These are phyloP conservation scores for Niebla homalea DNA, from an alignment of 495 filamentous ascomycete genomes.

Conservation along the genomic window DNA sequence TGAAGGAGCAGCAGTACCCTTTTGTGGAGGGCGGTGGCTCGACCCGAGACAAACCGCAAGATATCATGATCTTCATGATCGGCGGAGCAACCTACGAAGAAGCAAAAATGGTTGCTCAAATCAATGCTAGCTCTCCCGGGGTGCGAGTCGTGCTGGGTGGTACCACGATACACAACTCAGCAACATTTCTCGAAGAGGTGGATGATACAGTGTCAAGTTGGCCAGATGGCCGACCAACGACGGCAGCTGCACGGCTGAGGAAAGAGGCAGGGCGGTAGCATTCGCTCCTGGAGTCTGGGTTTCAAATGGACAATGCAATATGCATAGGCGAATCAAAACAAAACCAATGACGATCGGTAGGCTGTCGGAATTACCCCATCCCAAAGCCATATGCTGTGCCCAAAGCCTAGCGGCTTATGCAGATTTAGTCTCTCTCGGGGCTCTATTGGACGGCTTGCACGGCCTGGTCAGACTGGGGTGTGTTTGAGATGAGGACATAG, in stretches of 20 bases:
- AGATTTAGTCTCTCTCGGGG: no score
- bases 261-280: conserved; percentile 42
- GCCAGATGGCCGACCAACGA: conserved; percentile 58
- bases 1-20: conserved; percentile 75
- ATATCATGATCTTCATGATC: conserved; percentile 86
- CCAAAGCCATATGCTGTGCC: no score
- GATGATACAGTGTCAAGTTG: conserved; percentile 66
- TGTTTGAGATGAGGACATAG: no score
- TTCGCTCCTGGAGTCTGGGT: not conserved
- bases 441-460: no score
- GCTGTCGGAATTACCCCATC: no score
- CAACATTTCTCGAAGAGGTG: conserved; percentile 75
- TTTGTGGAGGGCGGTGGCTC: conserved; percentile 78
- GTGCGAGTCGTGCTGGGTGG: conserved; percentile 78
- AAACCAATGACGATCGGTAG: no score
- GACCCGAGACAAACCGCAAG: conserved; percentile 88
- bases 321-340: not conserved
- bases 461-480: no score
- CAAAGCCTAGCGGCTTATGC: no score
- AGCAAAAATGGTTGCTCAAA: conserved; percentile 80
- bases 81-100: conserved; percentile 94
- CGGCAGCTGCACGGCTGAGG: conserved; percentile 59
- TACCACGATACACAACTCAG: conserved; percentile 74
- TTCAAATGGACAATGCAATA: not conserved
- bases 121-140: conserved; percentile 84